phyloP scores from a whole-genome alignment of 1,139 yeast species.

The Geotrichum fermentans region DNA sequence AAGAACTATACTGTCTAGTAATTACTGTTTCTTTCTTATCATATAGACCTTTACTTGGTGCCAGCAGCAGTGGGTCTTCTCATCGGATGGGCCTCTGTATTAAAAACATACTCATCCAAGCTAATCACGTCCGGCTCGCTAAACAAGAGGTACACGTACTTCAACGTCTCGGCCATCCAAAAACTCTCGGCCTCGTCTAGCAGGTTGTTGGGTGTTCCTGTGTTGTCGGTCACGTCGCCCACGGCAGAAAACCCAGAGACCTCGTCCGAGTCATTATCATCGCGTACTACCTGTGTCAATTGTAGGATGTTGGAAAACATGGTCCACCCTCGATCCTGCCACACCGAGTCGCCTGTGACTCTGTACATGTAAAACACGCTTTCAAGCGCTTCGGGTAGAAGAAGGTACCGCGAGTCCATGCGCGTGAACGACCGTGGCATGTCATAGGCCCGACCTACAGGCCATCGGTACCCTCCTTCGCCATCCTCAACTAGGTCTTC shows the following conservation, averaged over 20 bases:
- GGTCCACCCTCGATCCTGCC: constrained; percentile 68
- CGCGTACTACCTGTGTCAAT: constrained; percentile 20
- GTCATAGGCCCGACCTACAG: constrained; percentile 33
- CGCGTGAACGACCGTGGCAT: constrained; percentile 37
- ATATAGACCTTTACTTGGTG: no score
- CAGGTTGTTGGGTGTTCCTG: constrained; percentile 21
- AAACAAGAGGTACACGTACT: constrained; percentile 66
- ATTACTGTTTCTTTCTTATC: no score
- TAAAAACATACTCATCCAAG: constrained; percentile 66
- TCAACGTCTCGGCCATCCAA: constrained; percentile 78
- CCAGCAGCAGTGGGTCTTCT: background rate
- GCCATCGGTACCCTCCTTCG: constrained; percentile 27
- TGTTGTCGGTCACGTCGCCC: constrained; percentile 46
- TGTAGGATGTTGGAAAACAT: constrained; percentile 51
- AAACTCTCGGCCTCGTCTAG: constrained; percentile 57
- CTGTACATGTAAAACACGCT: constrained; percentile 69
- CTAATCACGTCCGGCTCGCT: constrained; percentile 56
- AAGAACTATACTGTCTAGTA: no score
- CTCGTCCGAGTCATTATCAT: constrained; percentile 30
- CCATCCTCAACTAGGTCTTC: constrained; percentile 21
- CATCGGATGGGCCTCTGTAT: constrained; percentile 78
- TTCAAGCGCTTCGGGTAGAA: constrained; percentile 75
- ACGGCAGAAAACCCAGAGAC: constrained; percentile 46
- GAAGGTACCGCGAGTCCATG: constrained; percentile 50
- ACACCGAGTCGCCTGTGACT: constrained; percentile 64